Evolutionary conservation across 2,329 filamentous ascomycete genomes (phyloP), one percentile per base, ranked within the genome.

Genomic region (Erysiphe pisi): DNA sequence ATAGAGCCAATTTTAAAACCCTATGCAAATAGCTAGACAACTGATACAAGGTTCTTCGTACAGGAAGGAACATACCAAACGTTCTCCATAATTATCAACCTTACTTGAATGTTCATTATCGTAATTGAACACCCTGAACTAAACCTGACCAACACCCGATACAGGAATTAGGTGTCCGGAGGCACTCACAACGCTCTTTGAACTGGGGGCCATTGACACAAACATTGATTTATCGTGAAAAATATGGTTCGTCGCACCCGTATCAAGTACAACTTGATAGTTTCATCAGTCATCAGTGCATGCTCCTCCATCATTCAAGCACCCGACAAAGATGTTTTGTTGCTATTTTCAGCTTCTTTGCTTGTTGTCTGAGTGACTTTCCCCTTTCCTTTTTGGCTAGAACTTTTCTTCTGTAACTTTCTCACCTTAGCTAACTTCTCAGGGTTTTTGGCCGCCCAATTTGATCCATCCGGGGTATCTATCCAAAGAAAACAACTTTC

Each of bases 21-120:
- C 47, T 58, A 43, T 28, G 28, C 3, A 20, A 75, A 7, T 4
- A 75, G 31, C 22, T 75, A 25, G 8, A 31, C 56, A 28, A 45
- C n/a, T 20, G 25, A 75, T 11, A 75, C 14, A 28, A 75, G 45
- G 8, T 75, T 75, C 18, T 58, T 56, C 28, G 47, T 56, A 28
- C 73, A 58, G 3, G 47, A 75, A n/a, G 49, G 73, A 58, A 75
- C 49, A 58, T 75, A 75, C 28, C 45, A 75, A 20, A 75, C 73
- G 18, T 75, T 75, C 20, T 52, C 73, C 14, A 75, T 75, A 9
- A 20, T 22, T 9, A 75, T 75, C 31, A 14, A 14, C 31, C 22
- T 58, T 75, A 45, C 45, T 75, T 11, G 7, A 40, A 40, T 58
- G 18, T 12, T 22, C 28, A 56, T 16, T 14, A 40, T 16, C 16